Base-by-base conservation (phyloP, 106 monocot genomes). In the Allium cepa region DNA sequence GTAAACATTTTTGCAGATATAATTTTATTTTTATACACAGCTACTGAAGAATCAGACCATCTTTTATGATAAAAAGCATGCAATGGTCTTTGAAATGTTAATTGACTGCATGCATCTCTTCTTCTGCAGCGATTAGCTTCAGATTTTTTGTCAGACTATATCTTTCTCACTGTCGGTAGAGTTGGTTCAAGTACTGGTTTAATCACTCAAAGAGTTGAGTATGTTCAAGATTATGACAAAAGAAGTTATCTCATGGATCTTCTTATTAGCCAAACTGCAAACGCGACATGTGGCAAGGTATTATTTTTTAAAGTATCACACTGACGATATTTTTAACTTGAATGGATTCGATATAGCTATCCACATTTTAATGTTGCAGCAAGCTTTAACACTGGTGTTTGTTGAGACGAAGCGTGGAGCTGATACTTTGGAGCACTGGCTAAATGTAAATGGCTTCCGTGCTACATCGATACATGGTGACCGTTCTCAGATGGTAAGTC, bases 401-500 rank as follows among this genome's bases (percentile, higher is more conserved):
- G 83, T 87, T 53, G 83, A 83, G 74, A 87, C 83, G 12, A 87
- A 87, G 71, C 67, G 80, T 69, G 74, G 69, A 9, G 83, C 83
- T 10, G 80, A 87, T 58, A 77, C 73, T 0, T 62, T 87, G 68
- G 71, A 83, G 56, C n/a, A 71, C 45, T 87, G 76, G 79, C 26
- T 87, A 48, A 72, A 59, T 56, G n/a, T 4, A 47, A 83, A 77
- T 60, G 87, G 83, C 9, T 87, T 80, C n/a, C 77, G 68, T 46
- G 87, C 83, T 51, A 75, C 75, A 64, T 53, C 77, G 49, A 87
- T 87, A 59, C 87, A 87, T 70, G 87, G 87, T 13, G 83, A 83
- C 59, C 77, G 77, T 77, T 70, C 66, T 27, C 87, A 87, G 49
- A 26, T 8, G 13, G 83, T 87, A 77, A 75, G 79, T 66, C 53